Evolutionary conservation across 1,139 yeast genomes (phyloP).

Genomic region (Pichia terricola): DNA sequence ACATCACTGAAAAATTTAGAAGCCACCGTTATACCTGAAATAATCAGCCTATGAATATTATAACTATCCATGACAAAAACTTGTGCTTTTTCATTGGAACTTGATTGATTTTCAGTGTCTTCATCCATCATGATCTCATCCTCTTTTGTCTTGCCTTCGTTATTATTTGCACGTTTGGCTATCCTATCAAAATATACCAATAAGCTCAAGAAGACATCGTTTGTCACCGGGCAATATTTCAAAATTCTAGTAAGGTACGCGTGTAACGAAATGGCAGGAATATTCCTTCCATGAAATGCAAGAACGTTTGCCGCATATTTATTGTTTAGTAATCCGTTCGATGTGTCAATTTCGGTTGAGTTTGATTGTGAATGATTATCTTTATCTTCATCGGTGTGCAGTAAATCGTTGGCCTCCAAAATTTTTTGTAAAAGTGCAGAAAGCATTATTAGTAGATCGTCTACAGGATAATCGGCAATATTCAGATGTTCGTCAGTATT

Average conservation of each 20-base stretch:
- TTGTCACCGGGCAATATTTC: conserved; percentile 95
- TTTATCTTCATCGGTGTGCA: conserved; percentile 18
- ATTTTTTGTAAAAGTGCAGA: conserved; percentile 78
- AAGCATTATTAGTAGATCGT: conserved; percentile 74
- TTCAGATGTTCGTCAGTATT: conserved; percentile 44
- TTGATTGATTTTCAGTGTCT: conserved; percentile 8
- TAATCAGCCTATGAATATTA: conserved; percentile 86
- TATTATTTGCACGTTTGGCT: conserved; percentile 74
- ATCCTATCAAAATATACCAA: conserved; percentile 91
- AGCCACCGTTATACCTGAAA: conserved; percentile 94
- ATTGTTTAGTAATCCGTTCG: conserved; percentile 21
- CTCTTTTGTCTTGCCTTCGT: conserved; percentile 20
- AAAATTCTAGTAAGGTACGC: conserved; percentile 84
- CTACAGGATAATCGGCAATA: conserved; percentile 76
- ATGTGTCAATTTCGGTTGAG: no score
- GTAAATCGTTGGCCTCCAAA: conserved; percentile 82
- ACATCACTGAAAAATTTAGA: conserved; percentile 93
- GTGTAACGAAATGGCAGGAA: conserved; percentile 87
- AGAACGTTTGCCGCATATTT: conserved; percentile 64
- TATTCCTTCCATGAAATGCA: conserved; percentile 91
- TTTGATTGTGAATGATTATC: no score
- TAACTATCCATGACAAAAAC: conserved; percentile 92
- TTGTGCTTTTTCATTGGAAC: conserved; percentile 27
- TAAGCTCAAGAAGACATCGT: conserved; percentile 84
- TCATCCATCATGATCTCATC: conserved; percentile 15